These are phyloP conservation scores for Scalesia atractyloides DNA, from an alignment of 129 eudicot genomes.

Conservation along the genomic window DNA sequence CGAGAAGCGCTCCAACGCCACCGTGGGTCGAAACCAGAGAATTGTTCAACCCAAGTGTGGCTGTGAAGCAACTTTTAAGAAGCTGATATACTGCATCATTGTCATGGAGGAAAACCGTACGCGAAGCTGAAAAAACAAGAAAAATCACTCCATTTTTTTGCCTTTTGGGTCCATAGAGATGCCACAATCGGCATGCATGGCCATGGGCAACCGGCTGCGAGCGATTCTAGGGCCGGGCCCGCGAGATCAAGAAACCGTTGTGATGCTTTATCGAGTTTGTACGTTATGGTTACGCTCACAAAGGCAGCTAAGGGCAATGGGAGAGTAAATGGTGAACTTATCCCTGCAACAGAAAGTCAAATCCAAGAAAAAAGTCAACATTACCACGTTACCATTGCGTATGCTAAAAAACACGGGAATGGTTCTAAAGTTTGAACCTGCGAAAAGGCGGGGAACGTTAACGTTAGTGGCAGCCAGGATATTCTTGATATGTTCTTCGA, in stretches of 20 bases:
- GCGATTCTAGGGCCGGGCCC: constrained; percentile 86
- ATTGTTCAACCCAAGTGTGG: constrained; percentile 66
- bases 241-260: constrained; percentile 91
- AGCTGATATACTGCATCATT: constrained; percentile 86
- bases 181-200: constrained; percentile 99
- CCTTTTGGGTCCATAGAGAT: constrained; percentile 94
- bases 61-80: constrained; percentile 81
- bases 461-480: constrained; percentile 92
- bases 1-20: constrained; percentile 86
- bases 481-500: constrained; percentile 91
- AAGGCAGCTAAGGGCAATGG: constrained; percentile 99
- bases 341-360: constrained; percentile 52
- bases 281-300: constrained; percentile 96
- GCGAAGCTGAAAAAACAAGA: constrained; percentile 84
- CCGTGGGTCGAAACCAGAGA: constrained; percentile 58
- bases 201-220: constrained; percentile 99
- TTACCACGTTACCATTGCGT: neutral
- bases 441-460: constrained; percentile 82
- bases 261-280: constrained; percentile 89
- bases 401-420: neutral
- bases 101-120: constrained; percentile 92
- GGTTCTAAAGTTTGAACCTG: constrained; percentile 53
- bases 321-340: constrained; percentile 77
- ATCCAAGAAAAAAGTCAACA: constrained; percentile 1
- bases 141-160: constrained; percentile 96